A percentile compares a stretch with the other conserved stretches of the same genome.
phyloP scores from a whole-genome alignment of 1,139 yeast species.

The Pichia sp. region DNA sequence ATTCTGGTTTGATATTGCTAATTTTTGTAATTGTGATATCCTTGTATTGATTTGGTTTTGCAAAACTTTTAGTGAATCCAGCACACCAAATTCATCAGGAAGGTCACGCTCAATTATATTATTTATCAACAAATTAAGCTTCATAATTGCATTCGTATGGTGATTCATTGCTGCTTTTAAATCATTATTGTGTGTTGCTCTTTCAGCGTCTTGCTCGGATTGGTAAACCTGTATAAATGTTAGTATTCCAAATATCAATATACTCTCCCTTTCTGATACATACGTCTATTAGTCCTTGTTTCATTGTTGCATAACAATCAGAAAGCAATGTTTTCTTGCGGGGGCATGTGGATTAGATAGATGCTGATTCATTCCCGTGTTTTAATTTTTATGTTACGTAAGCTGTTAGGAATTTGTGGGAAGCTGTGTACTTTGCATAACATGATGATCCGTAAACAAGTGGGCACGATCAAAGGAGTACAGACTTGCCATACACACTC shows the following conservation, averaged over 20 bases:
- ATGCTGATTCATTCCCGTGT: too few species aligned
- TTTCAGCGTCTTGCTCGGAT: slow-evolving; percentile 28
- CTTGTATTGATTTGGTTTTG: slow-evolving; percentile 20
- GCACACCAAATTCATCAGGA: slow-evolving; percentile 19
- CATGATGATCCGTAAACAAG: background rate
- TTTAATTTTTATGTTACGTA: background rate
- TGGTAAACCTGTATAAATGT: slow-evolving; percentile 23
- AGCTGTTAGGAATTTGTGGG: background rate
- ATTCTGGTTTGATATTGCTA: background rate
- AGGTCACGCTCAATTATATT: slow-evolving; percentile 11
- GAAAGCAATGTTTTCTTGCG: background rate
- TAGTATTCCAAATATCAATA: background rate
- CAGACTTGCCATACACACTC: background rate
- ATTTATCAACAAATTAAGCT: slow-evolving; percentile 17
- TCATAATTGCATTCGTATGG: slow-evolving; percentile 21
- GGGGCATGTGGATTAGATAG: too few species aligned
- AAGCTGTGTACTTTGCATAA: background rate
- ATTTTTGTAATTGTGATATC: slow-evolving; percentile 19
- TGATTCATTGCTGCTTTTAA: slow-evolving; percentile 19
- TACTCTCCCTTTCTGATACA: background rate
- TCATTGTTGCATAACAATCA: slow-evolving; percentile 2
- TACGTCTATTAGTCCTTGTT: slow-evolving; percentile 12
- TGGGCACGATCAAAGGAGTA: too few species aligned
- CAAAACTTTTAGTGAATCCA: slow-evolving; percentile 20
- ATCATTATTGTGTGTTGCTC: slow-evolving; percentile 25